Evolutionary conservation across 140 eudicot species (phyloP).

Genomic region (Ambrosia hybrid): DNA sequence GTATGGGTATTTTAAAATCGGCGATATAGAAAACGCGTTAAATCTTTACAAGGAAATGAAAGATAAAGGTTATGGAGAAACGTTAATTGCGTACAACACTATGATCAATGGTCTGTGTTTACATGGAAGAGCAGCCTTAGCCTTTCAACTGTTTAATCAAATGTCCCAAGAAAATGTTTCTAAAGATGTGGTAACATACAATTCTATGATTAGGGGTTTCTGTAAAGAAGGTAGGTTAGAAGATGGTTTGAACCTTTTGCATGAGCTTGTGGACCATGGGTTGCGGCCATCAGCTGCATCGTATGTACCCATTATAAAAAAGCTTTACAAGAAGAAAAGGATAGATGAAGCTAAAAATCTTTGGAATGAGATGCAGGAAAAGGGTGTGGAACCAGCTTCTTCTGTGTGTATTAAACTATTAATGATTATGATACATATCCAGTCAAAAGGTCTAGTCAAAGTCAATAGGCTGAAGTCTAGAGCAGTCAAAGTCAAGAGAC

Average conservation of each 20-base stretch:
- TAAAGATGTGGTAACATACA: conserved; percentile 51
- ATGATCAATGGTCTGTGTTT: conserved; percentile 61
- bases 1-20: background rate
- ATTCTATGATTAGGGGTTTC: conserved; percentile 59
- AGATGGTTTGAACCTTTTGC: conserved; percentile 40
- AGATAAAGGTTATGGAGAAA: conserved; percentile 46
- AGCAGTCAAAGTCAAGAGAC: too few relatives aligned
- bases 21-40: background rate
- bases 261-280: conserved; percentile 55
- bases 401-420: conserved; percentile 21
- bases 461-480: too few relatives aligned
- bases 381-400: conserved; percentile 52
- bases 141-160: conserved; percentile 46
- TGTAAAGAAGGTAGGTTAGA: conserved; percentile 44
- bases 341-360: conserved; percentile 48
- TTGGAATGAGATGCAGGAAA: conserved; percentile 57
- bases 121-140: conserved; percentile 44
- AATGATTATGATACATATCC: too few relatives aligned
- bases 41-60: conserved; percentile 48
- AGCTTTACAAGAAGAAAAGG: conserved; percentile 45
- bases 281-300: conserved; percentile 56
- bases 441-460: too few relatives aligned
- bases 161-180: conserved; percentile 47
- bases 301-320: conserved; percentile 47
- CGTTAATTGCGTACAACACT: conserved; percentile 43